Base-by-base conservation (phyloP, 31 red algal genomes). In the Bonnemaisonia californica region DNA sequence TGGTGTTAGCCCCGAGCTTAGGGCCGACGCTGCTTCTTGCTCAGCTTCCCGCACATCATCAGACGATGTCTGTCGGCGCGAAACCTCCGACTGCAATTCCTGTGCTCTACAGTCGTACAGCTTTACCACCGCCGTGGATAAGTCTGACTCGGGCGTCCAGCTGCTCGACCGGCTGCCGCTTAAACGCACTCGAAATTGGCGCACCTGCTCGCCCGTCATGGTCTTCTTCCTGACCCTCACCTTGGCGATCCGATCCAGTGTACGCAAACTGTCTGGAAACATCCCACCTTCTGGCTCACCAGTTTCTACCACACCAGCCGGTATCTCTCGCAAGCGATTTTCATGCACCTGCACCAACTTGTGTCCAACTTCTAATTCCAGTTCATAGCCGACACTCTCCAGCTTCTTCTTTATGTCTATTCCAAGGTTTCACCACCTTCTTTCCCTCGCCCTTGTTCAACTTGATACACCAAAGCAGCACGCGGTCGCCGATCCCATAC, bases 401-500 rank as follows among this genome's bases (percentile, higher is more conserved):
- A 75, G 16, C 41, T 24, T 75, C 16, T 75, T 35, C 21, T 35
- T 75, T 30, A 55, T 9, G 40, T 54, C 71, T 11, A 24, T 54
- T 48, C 42, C 71, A 75, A 21, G 40, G 71, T n/a, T 56, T 23
- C 0, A 23, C 0, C 7, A 75, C 7, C 22, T 75, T 75, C 41
- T 34, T 1, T 54, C 38, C 71, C 33, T 55, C 71, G 5, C 3
- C 5, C n/a, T 23, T 56, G 24, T 47, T 30, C 22, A 48, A 4
- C 23, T 75, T 27, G 12, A 0, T 13, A 0, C 23, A 48, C 0
- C 31, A 75, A 4, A 75, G 26, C 31, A 75, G 0, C 16, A 75
- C 71, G 7, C 71, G 7, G 41, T 54, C 71, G 22, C 71, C 71
- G 5, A 55, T 47, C n/a, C 21, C 41, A 41, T 54, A 75, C 38